Percentiles rank a stretch among this genome's conserved stretches.
Conservation (phyloP, 345 rosid species). For the Pelargonium nanum region DNA sequence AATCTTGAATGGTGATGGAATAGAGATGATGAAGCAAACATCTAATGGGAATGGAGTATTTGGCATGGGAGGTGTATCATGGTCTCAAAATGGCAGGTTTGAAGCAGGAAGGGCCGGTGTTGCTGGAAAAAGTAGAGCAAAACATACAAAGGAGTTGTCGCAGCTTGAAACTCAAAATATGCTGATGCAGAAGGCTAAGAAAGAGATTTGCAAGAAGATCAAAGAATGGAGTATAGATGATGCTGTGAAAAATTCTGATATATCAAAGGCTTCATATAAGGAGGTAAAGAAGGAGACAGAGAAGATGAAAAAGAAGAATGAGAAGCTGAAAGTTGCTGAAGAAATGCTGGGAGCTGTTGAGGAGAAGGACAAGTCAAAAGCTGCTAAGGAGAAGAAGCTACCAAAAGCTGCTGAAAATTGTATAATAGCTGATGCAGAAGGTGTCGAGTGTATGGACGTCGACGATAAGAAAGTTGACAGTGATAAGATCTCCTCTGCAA, state of each 20-base stretch:
- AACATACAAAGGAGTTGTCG: conserved; percentile 13
- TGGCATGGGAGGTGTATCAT: conserved; percentile 4
- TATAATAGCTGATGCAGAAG: conserved; percentile 7
- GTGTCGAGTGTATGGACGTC: conserved; percentile 9
- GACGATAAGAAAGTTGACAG: conserved; percentile 11
- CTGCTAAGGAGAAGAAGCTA: not conserved
- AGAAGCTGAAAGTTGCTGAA: not conserved
- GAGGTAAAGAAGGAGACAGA: conserved; percentile 12
- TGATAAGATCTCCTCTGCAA: conserved; percentile 7
- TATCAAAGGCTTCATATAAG: conserved; percentile 10
- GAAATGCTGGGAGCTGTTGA: too few relatives aligned
- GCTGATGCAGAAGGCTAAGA: conserved; percentile 29
- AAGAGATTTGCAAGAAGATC: conserved; percentile 21
- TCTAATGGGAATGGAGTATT: conserved; percentile 10
- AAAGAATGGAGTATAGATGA: conserved; percentile 14
- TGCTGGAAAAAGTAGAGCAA: conserved; percentile 11
- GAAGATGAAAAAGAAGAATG: conserved; percentile 2
- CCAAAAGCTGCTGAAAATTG: conserved; percentile 11
- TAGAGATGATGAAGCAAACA: not conserved
- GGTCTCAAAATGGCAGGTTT: too few relatives aligned
- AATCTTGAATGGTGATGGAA: not conserved
- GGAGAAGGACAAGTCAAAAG: not conserved
- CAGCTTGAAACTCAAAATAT: conserved; percentile 18
- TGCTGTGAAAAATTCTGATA: conserved; percentile 3
- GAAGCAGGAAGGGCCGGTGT: conserved; percentile 7